Base-by-base conservation (phyloP, 306 rosid species). In the Begonia loranthoides region DNA sequence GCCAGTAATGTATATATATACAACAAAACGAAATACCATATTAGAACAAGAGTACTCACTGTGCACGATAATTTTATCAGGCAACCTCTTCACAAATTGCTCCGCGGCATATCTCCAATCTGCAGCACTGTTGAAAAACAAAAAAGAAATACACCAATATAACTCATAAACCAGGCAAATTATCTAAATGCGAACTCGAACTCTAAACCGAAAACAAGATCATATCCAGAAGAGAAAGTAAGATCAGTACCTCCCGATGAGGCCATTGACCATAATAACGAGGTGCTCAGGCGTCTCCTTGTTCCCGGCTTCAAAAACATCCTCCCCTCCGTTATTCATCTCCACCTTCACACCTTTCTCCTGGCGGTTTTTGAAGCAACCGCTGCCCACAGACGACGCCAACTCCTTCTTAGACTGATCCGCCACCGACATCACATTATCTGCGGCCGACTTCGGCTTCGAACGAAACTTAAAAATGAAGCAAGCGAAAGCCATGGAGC, bases 41-140 rank as follows among this genome's bases (percentile, higher is more conserved):
- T 14, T 58, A 40, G 51, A 66, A 3, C 40, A 68, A 38, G 60
- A 68, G 64, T 43, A 56, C 95, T 82, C 66, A 82, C 95, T 59
- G 73, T 82, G 95, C 57, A 86, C 93, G 70, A 82, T 63, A 60
- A 86, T 82, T 75, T 86, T 82, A 70, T 82, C 86, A 17, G 85
- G 93, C 61, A 77, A 88, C 76, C 52, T 79, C 72, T 61, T 70
- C 54, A 74, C 87, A 68, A 86, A 86, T 74, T 86, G 83, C 52
- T 65, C 81, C 6, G 83, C 93, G 1, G 79, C 93, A 67, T 79
- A 86, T 72, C 83, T 71, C 95, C 95, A 86, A 77, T 86, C 95
- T 55, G 85, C 74, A 41, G 93, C 71, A 70, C 95, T 86, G 83
- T 63, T 69, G 64, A 49, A 56, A 8, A 21, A 66, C 59, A 15